phyloP scores from a whole-genome alignment of 352 stramenopile genomes.

The Pythium rishiriense region DNA sequence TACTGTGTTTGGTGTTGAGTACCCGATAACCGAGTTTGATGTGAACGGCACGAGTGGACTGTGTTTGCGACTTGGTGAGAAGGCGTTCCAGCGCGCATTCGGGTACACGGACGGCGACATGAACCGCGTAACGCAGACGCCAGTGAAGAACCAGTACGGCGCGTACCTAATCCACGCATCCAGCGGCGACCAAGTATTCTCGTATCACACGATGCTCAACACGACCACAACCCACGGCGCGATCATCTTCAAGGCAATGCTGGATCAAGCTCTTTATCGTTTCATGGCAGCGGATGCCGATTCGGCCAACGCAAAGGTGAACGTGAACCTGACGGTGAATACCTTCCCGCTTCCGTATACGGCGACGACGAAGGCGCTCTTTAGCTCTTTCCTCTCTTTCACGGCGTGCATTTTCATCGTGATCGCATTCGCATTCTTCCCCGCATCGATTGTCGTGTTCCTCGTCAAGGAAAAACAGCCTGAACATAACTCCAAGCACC shows the following conservation, averaged over 20 bases:
- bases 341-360: conserved; percentile 56
- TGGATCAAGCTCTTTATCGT: conserved; percentile 59
- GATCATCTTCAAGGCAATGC: conserved; percentile 56
- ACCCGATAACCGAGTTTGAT: conserved; percentile 33
- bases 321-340: conserved; percentile 15
- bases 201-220: conserved; percentile 72
- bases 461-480: conserved; percentile 95
- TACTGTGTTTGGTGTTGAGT: conserved; percentile 44
- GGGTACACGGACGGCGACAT: conserved; percentile 12
- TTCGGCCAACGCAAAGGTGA: conserved; percentile 16
- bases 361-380: conserved; percentile 47
- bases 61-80: conserved; percentile 35
- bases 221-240: conserved; percentile 45
- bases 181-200: conserved; percentile 34
- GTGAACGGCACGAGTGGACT: conserved; percentile 30
- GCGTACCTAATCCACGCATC: conserved; percentile 52
- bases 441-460: conserved; percentile 92
- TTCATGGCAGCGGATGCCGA: conserved; percentile 29
- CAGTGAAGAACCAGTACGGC: conserved; percentile 50
- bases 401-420: conserved; percentile 87
- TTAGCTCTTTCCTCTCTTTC: conserved; percentile 65
- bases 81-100: conserved; percentile 39
- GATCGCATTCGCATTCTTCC: conserved; percentile 93
- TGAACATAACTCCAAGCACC: conserved; percentile 94
- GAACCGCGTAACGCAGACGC: neutral